Conservation (phyloP, 179 eudicot species). For the Silene vulgaris region DNA sequence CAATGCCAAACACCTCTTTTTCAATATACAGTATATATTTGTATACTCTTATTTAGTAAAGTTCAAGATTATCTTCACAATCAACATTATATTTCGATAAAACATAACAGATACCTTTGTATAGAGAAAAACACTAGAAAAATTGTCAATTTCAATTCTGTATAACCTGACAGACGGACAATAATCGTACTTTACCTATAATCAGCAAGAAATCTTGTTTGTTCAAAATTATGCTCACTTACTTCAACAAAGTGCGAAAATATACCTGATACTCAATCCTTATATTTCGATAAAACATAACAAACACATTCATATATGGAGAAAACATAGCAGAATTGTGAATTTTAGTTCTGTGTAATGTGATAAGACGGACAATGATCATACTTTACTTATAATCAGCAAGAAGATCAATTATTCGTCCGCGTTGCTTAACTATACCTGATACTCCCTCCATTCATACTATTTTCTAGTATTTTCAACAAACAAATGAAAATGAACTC, state of each 20-base stretch:
- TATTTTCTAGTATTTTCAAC: not conserved
- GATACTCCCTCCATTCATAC: not conserved
- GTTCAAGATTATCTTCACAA: not conserved
- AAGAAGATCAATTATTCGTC: not conserved
- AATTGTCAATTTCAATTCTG: not conserved
- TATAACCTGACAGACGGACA: too few species aligned
- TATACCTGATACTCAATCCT: not conserved
- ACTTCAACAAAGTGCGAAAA: too few species aligned
- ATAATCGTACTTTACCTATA: not conserved
- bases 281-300: not conserved
- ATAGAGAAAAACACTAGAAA: not conserved
- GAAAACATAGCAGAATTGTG: not conserved
- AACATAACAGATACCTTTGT: not conserved
- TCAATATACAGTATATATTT: too few species aligned
- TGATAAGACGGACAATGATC: not conserved
- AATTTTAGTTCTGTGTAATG: not conserved
- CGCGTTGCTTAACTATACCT: not conserved
- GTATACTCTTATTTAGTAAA: not conserved
- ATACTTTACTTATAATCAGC: not conserved
- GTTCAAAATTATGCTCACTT: too few species aligned
- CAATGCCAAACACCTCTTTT: not conserved
- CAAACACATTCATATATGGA: not conserved
- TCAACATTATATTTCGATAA: not conserved
- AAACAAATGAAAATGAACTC: not conserved
- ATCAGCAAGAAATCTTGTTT: not conserved